phyloP scores from a whole-genome alignment of 257 asterid genomes.

The Nicotiana obtusifolia region DNA sequence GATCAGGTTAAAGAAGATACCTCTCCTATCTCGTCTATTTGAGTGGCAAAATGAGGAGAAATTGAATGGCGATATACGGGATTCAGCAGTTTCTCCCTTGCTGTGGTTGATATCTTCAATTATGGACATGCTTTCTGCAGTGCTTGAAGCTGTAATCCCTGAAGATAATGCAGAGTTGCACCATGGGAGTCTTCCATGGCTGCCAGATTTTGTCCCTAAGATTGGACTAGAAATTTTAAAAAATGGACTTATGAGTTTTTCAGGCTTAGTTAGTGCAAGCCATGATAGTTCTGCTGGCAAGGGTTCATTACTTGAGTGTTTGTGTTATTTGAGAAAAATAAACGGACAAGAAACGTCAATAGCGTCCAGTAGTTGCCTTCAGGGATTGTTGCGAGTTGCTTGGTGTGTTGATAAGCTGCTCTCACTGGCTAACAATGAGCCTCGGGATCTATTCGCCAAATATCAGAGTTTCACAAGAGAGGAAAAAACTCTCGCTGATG shows the following conservation, averaged over 20 bases:
- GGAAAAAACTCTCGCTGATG: constrained; percentile 59
- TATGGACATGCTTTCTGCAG: constrained; percentile 56
- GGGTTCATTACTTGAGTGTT: constrained; percentile 43
- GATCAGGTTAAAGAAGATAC: constrained; percentile 42
- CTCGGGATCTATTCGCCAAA: constrained; percentile 26
- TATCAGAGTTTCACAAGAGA: constrained; percentile 30
- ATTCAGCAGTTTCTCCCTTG: constrained; percentile 40
- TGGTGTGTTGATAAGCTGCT: constrained; percentile 62
- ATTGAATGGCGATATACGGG: constrained; percentile 22
- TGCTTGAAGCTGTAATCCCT: constrained; percentile 64
- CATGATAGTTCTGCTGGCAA: constrained; percentile 19
- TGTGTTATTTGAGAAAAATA: constrained; percentile 48
- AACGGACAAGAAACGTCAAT: constrained; percentile 46
- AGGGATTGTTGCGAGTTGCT: constrained; percentile 59
- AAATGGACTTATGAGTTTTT: constrained; percentile 44
- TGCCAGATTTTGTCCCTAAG: constrained; percentile 85
- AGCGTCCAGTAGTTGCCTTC: constrained; percentile 76
- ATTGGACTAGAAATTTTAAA: constrained; percentile 57
- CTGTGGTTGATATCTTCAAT: constrained; percentile 75
- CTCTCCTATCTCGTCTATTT: constrained; percentile 30
- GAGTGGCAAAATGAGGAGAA: constrained; percentile 27
- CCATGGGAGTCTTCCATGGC: constrained; percentile 53
- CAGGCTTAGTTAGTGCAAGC: constrained; percentile 21
- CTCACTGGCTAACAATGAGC: constrained; percentile 45
- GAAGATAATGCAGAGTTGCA: constrained; percentile 31